Conservation (phyloP, 352 stramenopile genomes). For the Saprolegnia diclina region DNA sequence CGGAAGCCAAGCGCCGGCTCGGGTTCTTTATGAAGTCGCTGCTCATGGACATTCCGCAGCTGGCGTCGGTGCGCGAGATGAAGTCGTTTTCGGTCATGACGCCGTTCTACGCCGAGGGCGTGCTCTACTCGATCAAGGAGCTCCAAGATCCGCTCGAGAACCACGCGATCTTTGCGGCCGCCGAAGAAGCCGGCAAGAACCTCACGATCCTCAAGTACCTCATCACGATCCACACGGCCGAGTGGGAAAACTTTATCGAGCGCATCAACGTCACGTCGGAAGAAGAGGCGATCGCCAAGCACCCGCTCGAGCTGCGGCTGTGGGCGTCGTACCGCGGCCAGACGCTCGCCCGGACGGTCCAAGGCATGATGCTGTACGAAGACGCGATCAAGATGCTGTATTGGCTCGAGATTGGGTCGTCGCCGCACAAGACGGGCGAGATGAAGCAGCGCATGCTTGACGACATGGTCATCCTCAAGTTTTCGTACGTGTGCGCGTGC, state of each 20-base stretch:
- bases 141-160: conserved; percentile 64
- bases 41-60: conserved; percentile 70
- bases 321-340: conserved; percentile 76
- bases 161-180: conserved; percentile 62
- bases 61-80: conserved; percentile 70
- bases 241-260: conserved; percentile 78
- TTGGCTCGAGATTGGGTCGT: conserved; percentile 74
- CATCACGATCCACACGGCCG: conserved; percentile 66
- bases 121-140: conserved; percentile 56
- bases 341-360: conserved; percentile 63
- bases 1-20: conserved; percentile 65
- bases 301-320: conserved; percentile 61
- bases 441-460: conserved; percentile 68
- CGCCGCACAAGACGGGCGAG: conserved; percentile 51
- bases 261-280: conserved; percentile 56
- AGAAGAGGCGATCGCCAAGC: conserved; percentile 58
- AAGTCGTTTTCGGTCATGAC: conserved; percentile 78
- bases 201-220: conserved; percentile 79
- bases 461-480: conserved; percentile 78
- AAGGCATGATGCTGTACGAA: conserved; percentile 81
- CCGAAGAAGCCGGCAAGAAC: conserved; percentile 74
- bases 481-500: conserved; percentile 79
- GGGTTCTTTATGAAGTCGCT: conserved; percentile 79
- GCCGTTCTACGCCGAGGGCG: conserved; percentile 68
- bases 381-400: conserved; percentile 79